Conservation (phyloP, 306 rosid species). For the Styphnolobium japonicum region DNA sequence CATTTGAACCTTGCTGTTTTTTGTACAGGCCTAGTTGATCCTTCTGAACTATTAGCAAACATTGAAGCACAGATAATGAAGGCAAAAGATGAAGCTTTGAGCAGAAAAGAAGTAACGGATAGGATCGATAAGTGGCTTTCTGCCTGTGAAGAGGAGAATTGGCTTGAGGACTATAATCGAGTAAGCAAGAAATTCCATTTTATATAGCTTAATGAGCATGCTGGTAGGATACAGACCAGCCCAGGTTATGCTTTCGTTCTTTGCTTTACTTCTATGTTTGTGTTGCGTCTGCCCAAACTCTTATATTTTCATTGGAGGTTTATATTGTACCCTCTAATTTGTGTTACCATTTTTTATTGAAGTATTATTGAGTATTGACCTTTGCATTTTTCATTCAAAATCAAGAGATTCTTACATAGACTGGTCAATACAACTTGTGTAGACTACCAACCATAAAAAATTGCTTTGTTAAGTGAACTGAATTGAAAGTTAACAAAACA, state of each 20-base stretch:
- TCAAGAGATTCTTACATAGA: neutral
- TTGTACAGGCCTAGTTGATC: conserved; percentile 76
- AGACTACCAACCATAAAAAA: neutral
- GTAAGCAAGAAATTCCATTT: conserved; percentile 47
- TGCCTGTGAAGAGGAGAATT: conserved; percentile 96
- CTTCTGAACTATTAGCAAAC: conserved; percentile 81
- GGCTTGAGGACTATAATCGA: conserved; percentile 90
- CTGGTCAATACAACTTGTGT: neutral
- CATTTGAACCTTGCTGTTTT: neutral
- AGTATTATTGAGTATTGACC: neutral
- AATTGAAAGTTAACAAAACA: neutral
- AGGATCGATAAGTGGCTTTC: conserved; percentile 88
- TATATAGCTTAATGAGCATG: neutral
- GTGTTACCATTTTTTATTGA: neutral
- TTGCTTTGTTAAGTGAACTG: neutral
- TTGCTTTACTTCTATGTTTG: neutral
- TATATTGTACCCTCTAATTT: neutral
- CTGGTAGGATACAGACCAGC: neutral
- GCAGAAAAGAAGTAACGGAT: conserved; percentile 86
- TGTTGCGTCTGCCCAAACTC: neutral
- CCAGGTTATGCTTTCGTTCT: neutral
- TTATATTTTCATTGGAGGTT: neutral
- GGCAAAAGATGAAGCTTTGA: conserved; percentile 76
- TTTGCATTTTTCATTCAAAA: neutral
- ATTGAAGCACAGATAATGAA: conserved; percentile 79